Evolutionary conservation across 805 yeast species (phyloP), one percentile per base, ranked within the genome.

Genomic region (Candida ovalis): DNA sequence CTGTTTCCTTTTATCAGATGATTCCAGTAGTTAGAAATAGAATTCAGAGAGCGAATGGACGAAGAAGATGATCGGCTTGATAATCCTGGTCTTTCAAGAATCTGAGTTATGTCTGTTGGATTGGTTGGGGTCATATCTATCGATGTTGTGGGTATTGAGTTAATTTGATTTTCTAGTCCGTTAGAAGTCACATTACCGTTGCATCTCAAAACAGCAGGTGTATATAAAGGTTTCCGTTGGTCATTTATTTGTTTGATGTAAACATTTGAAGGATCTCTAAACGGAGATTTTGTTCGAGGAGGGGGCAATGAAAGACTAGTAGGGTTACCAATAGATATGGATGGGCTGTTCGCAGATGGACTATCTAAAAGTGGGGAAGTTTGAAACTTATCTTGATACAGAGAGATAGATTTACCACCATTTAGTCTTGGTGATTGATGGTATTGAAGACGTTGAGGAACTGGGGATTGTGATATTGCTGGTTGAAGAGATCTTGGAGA

Each of bases 201-300:
- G 1, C 49, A 74, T 55, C 88, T 76, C 45, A 91, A 72, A 10
- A 91, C 98, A 0, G 97, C 97, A 0, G 98, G 98, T 0, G 86
- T 75, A 60, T 89, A 91, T 71, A 91, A 71, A 9, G 97, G 97
- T 59, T 88, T 85, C 63, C 89, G 80, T 53, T 89, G 91, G 42
- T 84, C 85, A 48, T 82, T 81, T 52, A 90, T 81, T 59, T 89
- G 95, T 62, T 82, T 85, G 21, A 84, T 63, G 49, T 71, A 71
- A 42, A 65, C 58, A 45, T 59, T 59, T 28, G 65, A 51, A 0
- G 66, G 56, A 51, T 61, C 66, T 53, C 62, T 57, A 47, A 66
- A 64, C 0, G 68, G 61, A 38, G 64, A 61, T 33, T 49, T 47
- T 32, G 62, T 56, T 50, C 58, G 49, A 28, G 56, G 57, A 44